These are phyloP conservation scores for Suillus sp. DNA, from an alignment of 768 basidiomycete genomes.

Conservation along the genomic window DNA sequence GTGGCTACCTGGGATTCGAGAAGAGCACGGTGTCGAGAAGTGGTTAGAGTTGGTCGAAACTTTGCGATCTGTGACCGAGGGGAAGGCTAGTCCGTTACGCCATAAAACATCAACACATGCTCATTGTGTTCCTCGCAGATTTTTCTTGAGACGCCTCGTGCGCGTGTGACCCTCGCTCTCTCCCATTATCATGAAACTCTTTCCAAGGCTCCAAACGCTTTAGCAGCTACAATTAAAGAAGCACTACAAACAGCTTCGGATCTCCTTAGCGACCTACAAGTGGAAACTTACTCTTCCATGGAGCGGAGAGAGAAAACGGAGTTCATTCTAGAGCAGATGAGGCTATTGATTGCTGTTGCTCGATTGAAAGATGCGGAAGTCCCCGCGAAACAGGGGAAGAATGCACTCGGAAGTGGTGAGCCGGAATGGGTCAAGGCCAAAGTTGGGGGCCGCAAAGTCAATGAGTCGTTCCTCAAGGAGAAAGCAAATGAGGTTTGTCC, in stretches of 20 bases:
- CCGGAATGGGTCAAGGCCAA: conserved; percentile 92
- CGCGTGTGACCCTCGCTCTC: conserved; percentile 87
- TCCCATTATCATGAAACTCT: conserved; percentile 83
- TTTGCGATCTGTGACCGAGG: conserved; percentile 89
- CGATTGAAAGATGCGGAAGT: conserved; percentile 71
- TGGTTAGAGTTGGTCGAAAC: conserved; percentile 93
- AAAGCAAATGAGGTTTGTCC: conserved; percentile 80
- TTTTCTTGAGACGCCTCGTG: conserved; percentile 94
- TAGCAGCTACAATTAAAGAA: conserved; percentile 51
- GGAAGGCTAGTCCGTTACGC: conserved; percentile 68
- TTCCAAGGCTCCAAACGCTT: conserved; percentile 44
- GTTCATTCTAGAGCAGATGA: conserved; percentile 98
- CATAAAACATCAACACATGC: conserved; percentile 6
- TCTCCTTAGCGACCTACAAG: conserved; percentile 90
- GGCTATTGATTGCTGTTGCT: conserved; percentile 78
- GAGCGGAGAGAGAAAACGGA: conserved; percentile 97
- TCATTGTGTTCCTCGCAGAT: conserved; percentile 57
- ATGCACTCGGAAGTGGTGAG: conserved; percentile 69
- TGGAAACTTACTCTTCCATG: conserved; percentile 99
- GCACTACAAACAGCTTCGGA: conserved; percentile 87
- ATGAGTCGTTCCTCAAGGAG: conserved; percentile 89
- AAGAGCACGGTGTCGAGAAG: conserved; percentile 63
- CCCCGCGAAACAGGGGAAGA: conserved; percentile 55
- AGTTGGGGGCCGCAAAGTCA: conserved; percentile 92
- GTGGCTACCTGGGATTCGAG: conserved; percentile 79